Percentiles rank a stretch among this genome's conserved stretches.
Evolutionary conservation across 192 early-diverging fungal genomes (phyloP).

Genomic region (Linnemannia elongata): DNA sequence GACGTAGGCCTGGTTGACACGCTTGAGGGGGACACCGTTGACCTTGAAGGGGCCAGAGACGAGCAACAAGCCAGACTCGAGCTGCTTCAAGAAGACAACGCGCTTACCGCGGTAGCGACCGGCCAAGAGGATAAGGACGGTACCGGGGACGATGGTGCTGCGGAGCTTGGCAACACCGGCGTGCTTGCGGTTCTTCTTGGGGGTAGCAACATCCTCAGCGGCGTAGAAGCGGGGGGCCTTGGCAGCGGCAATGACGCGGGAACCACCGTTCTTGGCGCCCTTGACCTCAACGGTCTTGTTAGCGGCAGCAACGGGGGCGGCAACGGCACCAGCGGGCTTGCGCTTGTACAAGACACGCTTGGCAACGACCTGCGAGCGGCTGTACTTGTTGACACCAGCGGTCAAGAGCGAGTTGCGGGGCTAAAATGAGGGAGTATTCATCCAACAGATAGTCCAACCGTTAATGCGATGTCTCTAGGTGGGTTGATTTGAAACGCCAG

Average conservation of each 20-base stretch:
- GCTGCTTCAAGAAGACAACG: conserved; percentile 98
- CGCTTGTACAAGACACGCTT: conserved; percentile 94
- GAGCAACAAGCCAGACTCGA: conserved; percentile 94
- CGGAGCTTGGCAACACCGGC: conserved; percentile 82
- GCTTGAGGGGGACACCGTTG: conserved; percentile 98
- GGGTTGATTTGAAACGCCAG: background rate
- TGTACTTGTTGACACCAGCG: conserved; percentile 87
- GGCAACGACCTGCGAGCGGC: conserved; percentile 86
- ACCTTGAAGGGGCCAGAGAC: conserved; percentile 98
- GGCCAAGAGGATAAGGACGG: conserved; percentile 94
- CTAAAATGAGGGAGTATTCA: conserved; percentile 27
- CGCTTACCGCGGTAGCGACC: conserved; percentile 98
- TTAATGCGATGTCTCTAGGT: background rate
- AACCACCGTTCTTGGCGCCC: conserved; percentile 87
- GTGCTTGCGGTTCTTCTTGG: conserved; percentile 87
- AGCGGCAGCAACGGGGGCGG: conserved; percentile 63
- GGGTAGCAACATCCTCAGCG: conserved; percentile 84
- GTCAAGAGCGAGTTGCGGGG: conserved; percentile 87
- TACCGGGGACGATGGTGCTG: conserved; percentile 95
- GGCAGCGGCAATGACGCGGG: conserved; percentile 75
- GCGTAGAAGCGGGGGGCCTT: conserved; percentile 87
- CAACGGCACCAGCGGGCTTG: conserved; percentile 73
- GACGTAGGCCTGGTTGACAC: conserved; percentile 99
- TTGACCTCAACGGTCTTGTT: conserved; percentile 79
- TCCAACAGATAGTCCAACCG: background rate